Base-by-base conservation (phyloP, 169 alveolate species). In the Hammondia hammondi region DNA sequence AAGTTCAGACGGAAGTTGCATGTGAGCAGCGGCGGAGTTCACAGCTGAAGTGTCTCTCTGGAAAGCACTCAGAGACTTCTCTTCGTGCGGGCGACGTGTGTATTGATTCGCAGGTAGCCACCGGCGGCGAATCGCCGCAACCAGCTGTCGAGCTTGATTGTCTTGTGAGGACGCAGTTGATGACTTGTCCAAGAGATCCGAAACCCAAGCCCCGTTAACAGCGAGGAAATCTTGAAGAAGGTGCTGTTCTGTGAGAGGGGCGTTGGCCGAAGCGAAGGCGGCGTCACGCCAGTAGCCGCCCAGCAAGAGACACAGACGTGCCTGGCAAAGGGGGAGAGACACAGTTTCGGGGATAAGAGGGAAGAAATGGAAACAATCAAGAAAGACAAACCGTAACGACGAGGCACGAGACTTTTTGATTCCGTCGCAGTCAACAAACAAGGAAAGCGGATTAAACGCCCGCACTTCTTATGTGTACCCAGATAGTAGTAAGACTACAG, bases 201-300 rank as follows among this genome's bases (percentile, higher is more conserved):
- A 27, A 21, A 82, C 71, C 43, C 37, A 21, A 21, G 35, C 43
- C 10, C 43, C 43, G 70, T 82, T 82, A 0, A 82, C 90, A 21
- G 71, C 29, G 70, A 82, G 72, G 70, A 82, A 82, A 35, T 82
- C 90, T 19, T 82, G 52, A 6, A 82, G 70, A 35, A 82, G 90
- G 61, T 82, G 90, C 90, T 82, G 90, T 52, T 82, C 90, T 27
- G 90, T 82, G 61, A 82, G 70, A 43, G 90, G 70, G 9, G 71
- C 90, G 27, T 43, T 35, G 6, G 52, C 90, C n/a, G 71, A 12
- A 5, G 90, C 90, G 37, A 82, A 82, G 37, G 90, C 90, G 4
- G 90, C 90, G 70, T 82, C 90, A 29, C 90, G 90, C 90, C 90
- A 82, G 70, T 43, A 82, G 90, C 90, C 90, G 2, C 90, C 90